Base-by-base conservation (phyloP, 331 rosid species). In the Quercus phellos region DNA sequence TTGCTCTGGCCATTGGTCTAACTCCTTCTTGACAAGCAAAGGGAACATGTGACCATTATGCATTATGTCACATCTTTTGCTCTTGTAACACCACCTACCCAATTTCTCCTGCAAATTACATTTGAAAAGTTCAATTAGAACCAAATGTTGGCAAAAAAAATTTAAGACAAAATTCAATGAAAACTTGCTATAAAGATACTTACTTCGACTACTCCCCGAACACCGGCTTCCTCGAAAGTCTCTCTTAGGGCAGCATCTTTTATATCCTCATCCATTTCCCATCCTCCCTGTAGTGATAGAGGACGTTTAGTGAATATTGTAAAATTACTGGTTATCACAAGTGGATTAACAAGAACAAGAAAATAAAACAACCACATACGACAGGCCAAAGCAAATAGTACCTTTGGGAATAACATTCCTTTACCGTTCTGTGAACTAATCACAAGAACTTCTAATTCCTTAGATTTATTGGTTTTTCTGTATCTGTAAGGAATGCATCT, bases 321-420 rank as follows among this genome's bases (percentile, higher is more conserved):
- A 50, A 42, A 46, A 51, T 11, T 30, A 17, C 51, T 13, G 2
- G 30, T 6, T 51, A 4, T 19, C 26, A 76, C 16, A 0, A 85
- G 12, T 79, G 18, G 73, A 24, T 29, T 26, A 68, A 54, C 55
- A 9, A 3, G 22, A 6, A 10, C 16, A 1, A 51, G 14, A 34
- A 55, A 43, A 38, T 38, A 38, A 8, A 38, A 38, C 46, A 38
- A 38, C 46, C 46, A 38, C 46, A 8, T 38, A 38, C 46, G 46
- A 38, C 12, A 38, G 46, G 46, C 46, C 46, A 38, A 38, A 38
- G 46, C 46, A 55, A 22, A 51, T 14, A 42, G 51, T 89, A 93
- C 97, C 95, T 94, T 94, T 43, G 97, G 98, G 83, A 94, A 94
- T 83, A 92, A 83, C 94, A 92, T 88, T 84, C 85, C 96, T 81